phyloP scores from a whole-genome alignment of 805 yeast species.

The Priceomyces haplophilus region DNA sequence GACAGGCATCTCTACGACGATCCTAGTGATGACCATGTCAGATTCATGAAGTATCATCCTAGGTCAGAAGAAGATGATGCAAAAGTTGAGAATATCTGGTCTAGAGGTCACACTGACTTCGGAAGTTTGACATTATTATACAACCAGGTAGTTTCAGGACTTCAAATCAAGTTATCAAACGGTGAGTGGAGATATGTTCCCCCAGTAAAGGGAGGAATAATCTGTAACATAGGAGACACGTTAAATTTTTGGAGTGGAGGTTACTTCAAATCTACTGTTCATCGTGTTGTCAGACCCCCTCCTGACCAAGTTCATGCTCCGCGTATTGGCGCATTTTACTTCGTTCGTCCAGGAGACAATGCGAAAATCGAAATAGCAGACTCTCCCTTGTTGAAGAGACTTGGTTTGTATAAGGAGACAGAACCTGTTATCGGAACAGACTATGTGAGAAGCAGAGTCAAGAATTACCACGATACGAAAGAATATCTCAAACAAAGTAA shows the following conservation, averaged over 20 bases:
- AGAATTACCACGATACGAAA: constrained; percentile 22
- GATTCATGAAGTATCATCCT: constrained; percentile 34
- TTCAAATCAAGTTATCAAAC: constrained; percentile 26
- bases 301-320: constrained; percentile 28
- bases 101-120: constrained; percentile 36
- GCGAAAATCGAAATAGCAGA: constrained; percentile 27
- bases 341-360: constrained; percentile 32
- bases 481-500: constrained; percentile 22
- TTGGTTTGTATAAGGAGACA: constrained; percentile 25
- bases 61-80: constrained; percentile 26
- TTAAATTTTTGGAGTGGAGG: constrained; percentile 35
- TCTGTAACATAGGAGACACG: constrained; percentile 36
- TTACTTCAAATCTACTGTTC: constrained; percentile 32
- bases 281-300: constrained; percentile 35
- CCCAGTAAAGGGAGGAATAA: constrained; percentile 30
- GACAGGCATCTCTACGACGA: constrained; percentile 29
- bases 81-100: constrained; percentile 29
- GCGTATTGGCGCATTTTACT: constrained; percentile 34
- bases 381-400: constrained; percentile 28
- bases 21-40: constrained; percentile 31
- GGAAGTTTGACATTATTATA: constrained; percentile 33
- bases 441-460: constrained; percentile 27
- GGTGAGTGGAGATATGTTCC: constrained; percentile 35
- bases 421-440: constrained; percentile 27
- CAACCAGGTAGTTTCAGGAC: constrained; percentile 35